Evolutionary conservation across 306 rosid species (phyloP).

Genomic region (Pyrus betulifolia): DNA sequence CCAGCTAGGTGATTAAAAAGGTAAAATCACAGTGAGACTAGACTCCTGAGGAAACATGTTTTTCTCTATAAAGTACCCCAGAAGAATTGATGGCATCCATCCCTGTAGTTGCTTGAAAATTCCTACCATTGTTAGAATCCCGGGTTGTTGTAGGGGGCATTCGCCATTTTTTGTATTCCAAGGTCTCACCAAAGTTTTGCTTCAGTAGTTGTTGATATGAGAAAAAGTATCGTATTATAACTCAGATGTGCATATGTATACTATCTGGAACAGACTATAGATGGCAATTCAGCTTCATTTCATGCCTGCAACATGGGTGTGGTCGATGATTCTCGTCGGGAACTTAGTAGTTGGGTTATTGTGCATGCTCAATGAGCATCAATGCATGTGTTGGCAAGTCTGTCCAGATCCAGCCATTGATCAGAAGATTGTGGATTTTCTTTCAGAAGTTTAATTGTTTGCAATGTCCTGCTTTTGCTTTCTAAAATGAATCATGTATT

Average conservation of each 20-base stretch:
- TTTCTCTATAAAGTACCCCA: background rate
- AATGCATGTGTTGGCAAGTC: conserved; percentile 42
- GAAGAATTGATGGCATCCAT: background rate
- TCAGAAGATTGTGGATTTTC: conserved; percentile 56
- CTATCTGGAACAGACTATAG: conserved; percentile 8
- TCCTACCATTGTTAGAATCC: background rate
- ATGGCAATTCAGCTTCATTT: conserved; percentile 19
- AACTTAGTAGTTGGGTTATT: conserved; percentile 22
- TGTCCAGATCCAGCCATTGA: conserved; percentile 45
- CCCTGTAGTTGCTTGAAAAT: background rate
- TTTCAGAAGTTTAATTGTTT: conserved; percentile 58
- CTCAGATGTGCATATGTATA: background rate
- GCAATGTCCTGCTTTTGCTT: conserved; percentile 47
- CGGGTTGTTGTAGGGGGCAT: background rate
- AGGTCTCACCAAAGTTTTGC: background rate
- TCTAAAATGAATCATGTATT: conserved; percentile 41
- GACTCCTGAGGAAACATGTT: background rate
- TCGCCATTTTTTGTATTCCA: background rate
- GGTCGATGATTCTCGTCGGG: conserved; percentile 24
- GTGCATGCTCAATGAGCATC: conserved; percentile 41
- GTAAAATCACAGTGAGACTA: background rate
- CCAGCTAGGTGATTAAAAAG: too few species aligned
- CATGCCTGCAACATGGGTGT: conserved; percentile 26
- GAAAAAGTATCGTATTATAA: background rate
- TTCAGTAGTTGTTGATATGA: background rate